phyloP scores from a whole-genome alignment of 345 rosid species.

The Hevea brasiliensis region DNA sequence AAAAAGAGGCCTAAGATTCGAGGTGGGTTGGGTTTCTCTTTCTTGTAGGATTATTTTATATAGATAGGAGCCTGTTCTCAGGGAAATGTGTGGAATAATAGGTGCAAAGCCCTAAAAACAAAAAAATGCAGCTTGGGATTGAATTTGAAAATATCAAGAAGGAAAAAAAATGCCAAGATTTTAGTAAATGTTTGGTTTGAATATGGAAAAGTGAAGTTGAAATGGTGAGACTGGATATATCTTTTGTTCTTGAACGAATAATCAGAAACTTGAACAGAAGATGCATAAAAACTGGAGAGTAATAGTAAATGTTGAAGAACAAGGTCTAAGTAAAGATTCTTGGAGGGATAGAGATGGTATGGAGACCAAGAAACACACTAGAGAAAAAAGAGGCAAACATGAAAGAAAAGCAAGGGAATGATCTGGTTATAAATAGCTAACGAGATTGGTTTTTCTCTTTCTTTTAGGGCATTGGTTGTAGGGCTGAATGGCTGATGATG shows the following conservation, averaged over 20 bases:
- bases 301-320: too few species aligned
- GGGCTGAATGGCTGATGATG: not conserved
- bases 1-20: not conserved
- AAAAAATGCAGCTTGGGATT: not conserved
- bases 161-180: not conserved
- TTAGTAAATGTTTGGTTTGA: too few species aligned
- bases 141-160: not conserved
- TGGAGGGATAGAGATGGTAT: not conserved
- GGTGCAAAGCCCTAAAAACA: not conserved
- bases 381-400: not conserved
- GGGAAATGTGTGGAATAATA: not conserved
- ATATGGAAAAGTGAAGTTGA: too few species aligned
- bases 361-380: not conserved
- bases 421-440: too few species aligned
- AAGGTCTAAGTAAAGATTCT: too few species aligned
- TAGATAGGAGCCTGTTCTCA: too few species aligned
- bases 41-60: too few species aligned
- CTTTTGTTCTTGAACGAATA: not conserved
- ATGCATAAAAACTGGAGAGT: too few species aligned
- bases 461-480: not conserved
- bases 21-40: not conserved
- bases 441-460: too few species aligned
- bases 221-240: too few species aligned
- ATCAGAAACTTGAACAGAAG: too few species aligned
- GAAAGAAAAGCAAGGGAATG: not conserved